These are phyloP conservation scores for Hypoxylon sp. DNA, from an alignment of 2,329 filamentous ascomycete genomes.

Conservation along the genomic window DNA sequence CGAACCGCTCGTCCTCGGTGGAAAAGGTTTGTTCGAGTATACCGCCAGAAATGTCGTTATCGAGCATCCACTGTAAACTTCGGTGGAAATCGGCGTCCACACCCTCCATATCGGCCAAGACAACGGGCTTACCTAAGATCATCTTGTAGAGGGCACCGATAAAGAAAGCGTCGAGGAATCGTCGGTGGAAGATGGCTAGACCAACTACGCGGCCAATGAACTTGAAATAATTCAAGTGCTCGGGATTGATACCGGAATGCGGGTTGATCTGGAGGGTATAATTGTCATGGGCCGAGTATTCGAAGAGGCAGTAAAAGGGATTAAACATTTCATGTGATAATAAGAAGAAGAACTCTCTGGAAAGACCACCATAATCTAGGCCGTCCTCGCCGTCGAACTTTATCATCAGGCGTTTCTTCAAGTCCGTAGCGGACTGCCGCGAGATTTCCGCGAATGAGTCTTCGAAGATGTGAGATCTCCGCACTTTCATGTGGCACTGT, in stretches of 20 bases:
- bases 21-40: conserved; percentile 96
- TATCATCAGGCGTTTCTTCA: conserved; percentile 99
- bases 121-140: conserved; percentile 93
- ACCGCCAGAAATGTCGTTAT: conserved; percentile 93
- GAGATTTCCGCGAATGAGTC: conserved; percentile 99
- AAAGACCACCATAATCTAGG: conserved; percentile 96
- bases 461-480: conserved; percentile 96
- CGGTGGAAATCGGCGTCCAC: conserved; percentile 98
- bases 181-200: conserved; percentile 95
- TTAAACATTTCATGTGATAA: conserved; percentile 99
- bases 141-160: conserved; percentile 99
- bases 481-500: conserved; percentile 98
- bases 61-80: conserved; percentile 96
- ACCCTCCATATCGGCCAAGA: conserved; percentile 96
- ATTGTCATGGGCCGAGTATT: conserved; percentile 99
- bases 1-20: conserved; percentile 96
- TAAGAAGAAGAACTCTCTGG: conserved; percentile 98
- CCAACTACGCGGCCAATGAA: conserved; percentile 98
- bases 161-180: conserved; percentile 98
- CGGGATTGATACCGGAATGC: conserved; percentile 98
- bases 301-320: conserved; percentile 98
- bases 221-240: conserved; percentile 99
- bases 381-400: conserved; percentile 99
- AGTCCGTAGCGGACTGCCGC: conserved; percentile 91
- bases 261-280: conserved; percentile 99